Evolutionary conservation across 2,329 filamentous ascomycete genomes (phyloP), one percentile per base, ranked within the genome.

Genomic region (Plenodomus tracheiphilus): DNA sequence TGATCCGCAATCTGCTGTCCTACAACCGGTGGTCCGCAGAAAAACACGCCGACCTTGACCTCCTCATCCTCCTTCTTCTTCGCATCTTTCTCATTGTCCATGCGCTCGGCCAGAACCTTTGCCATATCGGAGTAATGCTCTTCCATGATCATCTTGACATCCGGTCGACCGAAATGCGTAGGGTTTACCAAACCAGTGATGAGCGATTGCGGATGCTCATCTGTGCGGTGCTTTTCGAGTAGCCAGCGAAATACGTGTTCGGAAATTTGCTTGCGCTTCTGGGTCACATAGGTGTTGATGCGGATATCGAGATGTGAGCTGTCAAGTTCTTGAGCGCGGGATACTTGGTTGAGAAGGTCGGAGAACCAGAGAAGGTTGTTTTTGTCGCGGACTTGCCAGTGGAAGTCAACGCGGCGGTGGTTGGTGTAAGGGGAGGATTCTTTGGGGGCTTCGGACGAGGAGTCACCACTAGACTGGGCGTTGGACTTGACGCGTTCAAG

Each of bases 341-440:
- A 59, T 2, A 69, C 66, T 48, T 68, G 66, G 56, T 83, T 84
- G 4, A 84, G 74, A 0, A 84, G 75, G 54, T 81, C 77, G 0
- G 81, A 81, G 43, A 85, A 79, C 81, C 81, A 84, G 2, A 80
- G 71, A 0, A 84, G 73, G 42, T 80, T 75, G 63, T 83, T 82
- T 47, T 76, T 75, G 39, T 84, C 80, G 18, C 81, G 79, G 0
- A 84, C 81, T 54, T 81, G 81, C 81, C 82, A 84, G 65, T 84
- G 81, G 49, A 84, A 83, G 57, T 84, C 81, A 1, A 83, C 77
- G 3, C 80, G 75, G 28, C 81, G 76, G 53, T 79, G 77, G 18
- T 69, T 56, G 1, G 69, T 61, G 25, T 73, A 75, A 2, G 59
- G 63, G 4, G 61, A 58, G 17, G 43, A 30, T 1, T 53, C 40